A percentile compares a stretch with the other conserved stretches of the same genome.
phyloP scores from a whole-genome alignment of 2,329 filamentous ascomycete species.

The Knufia fluminis region DNA sequence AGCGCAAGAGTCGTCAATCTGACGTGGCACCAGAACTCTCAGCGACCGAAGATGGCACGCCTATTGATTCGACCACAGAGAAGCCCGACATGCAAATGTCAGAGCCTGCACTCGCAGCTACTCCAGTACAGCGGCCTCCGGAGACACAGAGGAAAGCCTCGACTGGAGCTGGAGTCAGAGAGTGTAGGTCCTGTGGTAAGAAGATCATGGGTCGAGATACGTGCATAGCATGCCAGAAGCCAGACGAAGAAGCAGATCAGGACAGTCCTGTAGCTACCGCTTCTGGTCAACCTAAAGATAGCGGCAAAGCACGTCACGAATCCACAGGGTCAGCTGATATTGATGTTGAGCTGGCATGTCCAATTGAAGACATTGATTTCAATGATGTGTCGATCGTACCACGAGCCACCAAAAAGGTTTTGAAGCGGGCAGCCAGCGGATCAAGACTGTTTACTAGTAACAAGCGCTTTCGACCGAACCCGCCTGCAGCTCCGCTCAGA shows the following conservation, averaged over 20 bases:
- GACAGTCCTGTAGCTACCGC: neutral
- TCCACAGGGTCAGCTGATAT: neutral
- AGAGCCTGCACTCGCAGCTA: no score
- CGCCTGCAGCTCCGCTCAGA: neutral
- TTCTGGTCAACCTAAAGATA: neutral
- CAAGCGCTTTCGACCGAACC: neutral
- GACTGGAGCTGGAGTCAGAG: neutral
- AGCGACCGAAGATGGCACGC: no score
- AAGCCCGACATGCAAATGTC: no score
- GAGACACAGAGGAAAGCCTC: neutral
- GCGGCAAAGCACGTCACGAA: neutral
- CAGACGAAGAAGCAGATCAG: neutral
- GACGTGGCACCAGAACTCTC: neutral
- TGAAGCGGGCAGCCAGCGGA: conserved; percentile 1
- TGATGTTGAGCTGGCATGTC: neutral
- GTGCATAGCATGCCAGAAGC: neutral
- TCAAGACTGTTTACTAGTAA: conserved; percentile 1
- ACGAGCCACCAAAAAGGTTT: neutral
- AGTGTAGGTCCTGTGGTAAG: neutral
- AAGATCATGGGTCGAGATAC: neutral
- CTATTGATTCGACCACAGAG: neutral
- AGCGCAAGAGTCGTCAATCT: neutral
- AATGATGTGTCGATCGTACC: neutral
- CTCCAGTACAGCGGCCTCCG: neutral
- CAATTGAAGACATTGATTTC: neutral